Conservation (phyloP, 139 green algal genomes). For the Volvox africanus region DNA sequence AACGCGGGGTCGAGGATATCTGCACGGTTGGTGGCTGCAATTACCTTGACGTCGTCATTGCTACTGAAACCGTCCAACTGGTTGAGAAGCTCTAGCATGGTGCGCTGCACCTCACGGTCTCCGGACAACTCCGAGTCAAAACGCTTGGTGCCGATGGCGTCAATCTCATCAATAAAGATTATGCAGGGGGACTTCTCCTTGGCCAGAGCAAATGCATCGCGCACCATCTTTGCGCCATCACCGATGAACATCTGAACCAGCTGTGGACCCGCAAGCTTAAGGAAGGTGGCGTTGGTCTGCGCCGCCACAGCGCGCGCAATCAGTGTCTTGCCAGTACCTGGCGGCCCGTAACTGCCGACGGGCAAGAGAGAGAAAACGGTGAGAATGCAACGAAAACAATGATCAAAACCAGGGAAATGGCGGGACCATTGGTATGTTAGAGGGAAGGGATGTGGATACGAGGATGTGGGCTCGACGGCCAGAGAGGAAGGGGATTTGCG, state of each 20-base stretch:
- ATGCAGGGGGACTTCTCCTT: conserved; percentile 99
- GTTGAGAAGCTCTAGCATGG: conserved; percentile 98
- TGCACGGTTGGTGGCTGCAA: conserved; percentile 98
- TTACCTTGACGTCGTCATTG: conserved; percentile 95
- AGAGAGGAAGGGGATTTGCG: too few relatives aligned
- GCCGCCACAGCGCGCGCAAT: conserved; percentile 94
- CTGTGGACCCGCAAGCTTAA: conserved; percentile 98
- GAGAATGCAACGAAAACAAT: too few relatives aligned
- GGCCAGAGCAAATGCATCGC: conserved; percentile 97
- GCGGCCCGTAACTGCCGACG: conserved; percentile 48
- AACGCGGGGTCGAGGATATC: conserved; percentile 99
- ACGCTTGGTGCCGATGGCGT: conserved; percentile 93
- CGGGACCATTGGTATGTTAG: too few relatives aligned
- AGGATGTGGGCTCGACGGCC: too few relatives aligned
- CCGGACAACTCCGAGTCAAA: conserved; percentile 95
- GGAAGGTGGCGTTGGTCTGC: conserved; percentile 98
- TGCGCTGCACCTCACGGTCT: conserved; percentile 97
- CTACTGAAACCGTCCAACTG: conserved; percentile 96
- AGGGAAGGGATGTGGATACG: too few relatives aligned
- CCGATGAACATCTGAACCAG: conserved; percentile 99
- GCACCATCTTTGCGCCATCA: conserved; percentile 98
- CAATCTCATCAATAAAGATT: conserved; percentile 99
- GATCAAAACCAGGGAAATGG: too few relatives aligned
- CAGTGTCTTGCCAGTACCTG: conserved; percentile 96
- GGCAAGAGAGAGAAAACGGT: background rate